phyloP scores from a whole-genome alignment of 345 rosid genomes.

The Microcos paniculata region DNA sequence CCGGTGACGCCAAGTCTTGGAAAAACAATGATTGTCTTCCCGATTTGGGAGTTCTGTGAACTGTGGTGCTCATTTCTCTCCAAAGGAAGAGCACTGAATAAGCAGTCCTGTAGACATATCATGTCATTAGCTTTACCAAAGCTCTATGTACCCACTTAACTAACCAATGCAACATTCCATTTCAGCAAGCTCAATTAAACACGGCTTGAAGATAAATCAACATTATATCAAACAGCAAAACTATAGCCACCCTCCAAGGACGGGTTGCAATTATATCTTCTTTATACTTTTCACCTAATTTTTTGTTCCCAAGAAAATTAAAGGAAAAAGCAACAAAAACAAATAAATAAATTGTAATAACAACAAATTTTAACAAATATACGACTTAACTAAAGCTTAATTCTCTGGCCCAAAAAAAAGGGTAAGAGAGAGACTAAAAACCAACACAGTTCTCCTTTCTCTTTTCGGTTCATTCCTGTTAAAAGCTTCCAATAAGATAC shows the following conservation, averaged over 20 bases:
- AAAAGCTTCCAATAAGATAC: not conserved
- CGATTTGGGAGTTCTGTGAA: conserved; percentile 72
- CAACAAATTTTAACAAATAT: not conserved
- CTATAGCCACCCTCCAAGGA: not conserved
- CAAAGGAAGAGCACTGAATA: not conserved
- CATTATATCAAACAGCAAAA: conserved; percentile 6
- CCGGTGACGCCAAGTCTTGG: conserved; percentile 87
- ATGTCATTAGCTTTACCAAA: not conserved
- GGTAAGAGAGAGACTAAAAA: not conserved
- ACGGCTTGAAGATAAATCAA: conserved; percentile 14
- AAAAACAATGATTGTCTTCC: conserved; percentile 80
- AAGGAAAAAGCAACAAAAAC: not conserved
- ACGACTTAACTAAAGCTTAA: not conserved
- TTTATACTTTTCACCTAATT: not conserved
- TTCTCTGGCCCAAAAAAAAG: not conserved
- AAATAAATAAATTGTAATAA: no score
- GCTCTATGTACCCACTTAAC: not conserved
- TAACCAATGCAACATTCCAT: not conserved
- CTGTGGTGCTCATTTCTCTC: conserved; percentile 52
- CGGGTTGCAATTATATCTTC: no score
- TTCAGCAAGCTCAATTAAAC: not conserved
- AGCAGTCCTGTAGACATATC: conserved; percentile 18
- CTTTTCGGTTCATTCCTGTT: not conserved
- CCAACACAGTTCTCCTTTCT: not conserved
- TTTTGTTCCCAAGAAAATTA: not conserved